phyloP scores from a whole-genome alignment of 163 green algal species.

The Smithsoniella earleae region DNA sequence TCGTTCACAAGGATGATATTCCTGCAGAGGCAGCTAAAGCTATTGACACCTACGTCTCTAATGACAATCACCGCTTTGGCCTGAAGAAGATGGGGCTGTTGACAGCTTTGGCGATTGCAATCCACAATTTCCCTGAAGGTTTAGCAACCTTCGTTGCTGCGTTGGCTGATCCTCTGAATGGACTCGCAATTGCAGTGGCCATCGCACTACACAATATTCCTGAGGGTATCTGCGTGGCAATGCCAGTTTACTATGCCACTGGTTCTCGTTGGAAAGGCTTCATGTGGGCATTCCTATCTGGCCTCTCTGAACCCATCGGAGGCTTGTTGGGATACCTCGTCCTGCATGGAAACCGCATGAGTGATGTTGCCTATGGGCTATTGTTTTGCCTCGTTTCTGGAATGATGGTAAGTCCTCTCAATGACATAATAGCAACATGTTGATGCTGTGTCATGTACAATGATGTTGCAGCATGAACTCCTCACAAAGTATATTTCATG shows the following conservation, averaged over 20 bases:
- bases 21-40: conserved; percentile 14
- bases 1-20: conserved; percentile 23
- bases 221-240: conserved; percentile 63
- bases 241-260: conserved; percentile 76
- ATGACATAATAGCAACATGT: neutral
- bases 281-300: conserved; percentile 54
- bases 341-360: conserved; percentile 39
- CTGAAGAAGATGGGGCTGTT: conserved; percentile 44
- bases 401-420: conserved; percentile 19
- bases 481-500: conserved; percentile 14
- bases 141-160: conserved; percentile 61
- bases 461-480: neutral
- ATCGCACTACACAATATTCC: conserved; percentile 72
- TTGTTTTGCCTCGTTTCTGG: conserved; percentile 52
- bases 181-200: conserved; percentile 54
- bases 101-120: conserved; percentile 53
- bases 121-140: conserved; percentile 71
- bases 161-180: conserved; percentile 48
- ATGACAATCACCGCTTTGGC: conserved; percentile 20
- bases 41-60: conserved; percentile 10
- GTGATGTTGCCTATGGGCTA: conserved; percentile 41
- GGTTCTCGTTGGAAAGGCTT: conserved; percentile 54
- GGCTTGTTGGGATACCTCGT: conserved; percentile 51
- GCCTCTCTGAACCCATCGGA: conserved; percentile 60
- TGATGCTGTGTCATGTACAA: neutral